Conservation (phyloP, 164 flowering plant species). For the Nymphaea thermarum region DNA sequence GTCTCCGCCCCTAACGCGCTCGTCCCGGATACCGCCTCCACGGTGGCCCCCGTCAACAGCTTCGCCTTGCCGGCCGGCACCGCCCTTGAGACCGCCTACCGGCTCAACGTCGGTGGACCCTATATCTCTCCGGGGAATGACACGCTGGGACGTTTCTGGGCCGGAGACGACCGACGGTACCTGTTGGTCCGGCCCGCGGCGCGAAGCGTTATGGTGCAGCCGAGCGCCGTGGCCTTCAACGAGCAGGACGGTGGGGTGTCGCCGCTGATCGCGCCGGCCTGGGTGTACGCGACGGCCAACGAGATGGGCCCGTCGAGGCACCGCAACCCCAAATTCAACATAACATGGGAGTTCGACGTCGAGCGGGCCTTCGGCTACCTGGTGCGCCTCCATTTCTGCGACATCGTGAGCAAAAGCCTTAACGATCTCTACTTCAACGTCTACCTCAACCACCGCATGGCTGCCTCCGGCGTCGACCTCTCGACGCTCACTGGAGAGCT, state of each 20-base stretch:
- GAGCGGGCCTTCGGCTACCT: slow-evolving; percentile 33
- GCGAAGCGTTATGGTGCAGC: slow-evolving; percentile 18
- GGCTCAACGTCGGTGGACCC: slow-evolving; percentile 62
- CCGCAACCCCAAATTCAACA: slow-evolving; percentile 42
- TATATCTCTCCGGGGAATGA: slow-evolving; percentile 40
- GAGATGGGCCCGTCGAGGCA: slow-evolving; percentile 41
- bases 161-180: slow-evolving; percentile 19
- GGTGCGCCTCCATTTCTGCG: slow-evolving; percentile 67
- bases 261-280: slow-evolving; percentile 50
- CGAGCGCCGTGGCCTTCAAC: slow-evolving; percentile 30
- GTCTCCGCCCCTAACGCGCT: slow-evolving; percentile 57
- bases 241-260: slow-evolving; percentile 13
- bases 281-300: slow-evolving; percentile 45
- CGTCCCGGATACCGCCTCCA: slow-evolving; percentile 28
- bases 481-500: slow-evolving; percentile 25
- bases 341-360: slow-evolving; percentile 45
- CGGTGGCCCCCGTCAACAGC: slow-evolving; percentile 28
- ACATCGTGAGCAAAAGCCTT: slow-evolving; percentile 57
- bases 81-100: slow-evolving; percentile 28
- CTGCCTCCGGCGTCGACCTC: slow-evolving; percentile 46
- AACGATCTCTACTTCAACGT: slow-evolving; percentile 73
- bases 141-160: slow-evolving; percentile 56
- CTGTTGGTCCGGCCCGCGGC: slow-evolving; percentile 23
- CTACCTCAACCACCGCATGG: slow-evolving; percentile 45
- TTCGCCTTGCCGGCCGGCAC: slow-evolving; percentile 21